Evolutionary conservation across 768 basidiomycete species (phyloP).

Genomic region (Pleurotus citrinopileatus): DNA sequence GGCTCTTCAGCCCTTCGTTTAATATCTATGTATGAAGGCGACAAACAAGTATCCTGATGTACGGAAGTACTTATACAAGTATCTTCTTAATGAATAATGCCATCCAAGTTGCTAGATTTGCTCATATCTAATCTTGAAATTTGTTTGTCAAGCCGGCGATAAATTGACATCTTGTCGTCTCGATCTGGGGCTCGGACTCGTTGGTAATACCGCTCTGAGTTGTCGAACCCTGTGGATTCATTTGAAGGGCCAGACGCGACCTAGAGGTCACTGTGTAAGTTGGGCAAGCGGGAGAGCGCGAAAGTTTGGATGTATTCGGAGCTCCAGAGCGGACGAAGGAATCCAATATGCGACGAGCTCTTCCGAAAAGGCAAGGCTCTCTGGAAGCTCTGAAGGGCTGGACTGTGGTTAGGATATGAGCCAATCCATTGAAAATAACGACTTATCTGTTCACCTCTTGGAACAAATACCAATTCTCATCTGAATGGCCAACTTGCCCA

Average conservation of each 20-base stretch:
- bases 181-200: conserved; percentile 29
- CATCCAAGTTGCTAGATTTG: no score
- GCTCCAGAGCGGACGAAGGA: conserved; percentile 58
- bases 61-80: no score
- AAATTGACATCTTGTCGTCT: conserved; percentile 34
- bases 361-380: conserved; percentile 46
- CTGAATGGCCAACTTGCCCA: conserved; percentile 42
- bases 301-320: conserved; percentile 54
- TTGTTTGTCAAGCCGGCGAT: no score
- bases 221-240: conserved; percentile 23
- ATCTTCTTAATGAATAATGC: no score
- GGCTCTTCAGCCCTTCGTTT: conserved; percentile 53
- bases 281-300: conserved; percentile 49
- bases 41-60: no score
- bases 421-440: no score
- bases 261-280: conserved; percentile 27
- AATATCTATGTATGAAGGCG: conserved; percentile 17
- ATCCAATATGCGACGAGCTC: conserved; percentile 67
- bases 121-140: no score
- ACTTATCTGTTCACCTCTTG: conserved; percentile 54
- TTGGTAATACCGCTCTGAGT: conserved; percentile 30
- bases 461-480: conserved; percentile 72
- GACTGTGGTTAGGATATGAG: no score
- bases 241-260: conserved; percentile 40
- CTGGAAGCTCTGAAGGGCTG: conserved; percentile 42